Evolutionary conservation across 1,139 yeast species (phyloP), one percentile per base, ranked within the genome.

Genomic region (Zygosaccharomyces sapae): DNA sequence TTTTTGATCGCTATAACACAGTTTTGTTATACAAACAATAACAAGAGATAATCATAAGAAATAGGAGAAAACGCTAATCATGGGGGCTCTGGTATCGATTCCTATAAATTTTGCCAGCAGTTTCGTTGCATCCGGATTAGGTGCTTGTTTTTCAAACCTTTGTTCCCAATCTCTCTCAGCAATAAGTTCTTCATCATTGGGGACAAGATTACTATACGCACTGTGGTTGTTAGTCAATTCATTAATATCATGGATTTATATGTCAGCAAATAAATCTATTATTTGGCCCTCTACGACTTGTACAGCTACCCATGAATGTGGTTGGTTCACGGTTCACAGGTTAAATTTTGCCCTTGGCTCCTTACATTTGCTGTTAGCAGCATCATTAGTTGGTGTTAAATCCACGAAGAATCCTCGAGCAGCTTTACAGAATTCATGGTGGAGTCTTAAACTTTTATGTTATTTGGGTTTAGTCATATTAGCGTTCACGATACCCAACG

Each of bases 261-360:
- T 88, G 70, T 76, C 94, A 51, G 82, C 95, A 19, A 90, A 89
- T 53, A 85, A 87, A 67, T 81, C 94, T 2, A 76, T 85, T 24
- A 76, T 80, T 50, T 80, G 86, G 67, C 78, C 92, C 8, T 96
- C 86, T 53, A 77, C 77, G 52, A 75, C 92, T 47, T 89, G 96
- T 55, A 81, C 83, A 42, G 95, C 94, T 7, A 62, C 66, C 2
- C 83, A 83, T 38, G 89, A 88, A 59, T 94, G 98, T 70, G 95
- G 97, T 47, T 94, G 92, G 68, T 87, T 90, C 13, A 90, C 95
- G 4, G 97, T 92, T 8, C 94, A 92, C 63, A 74, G 97, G 49
- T 75, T 94, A 57, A 89, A 88, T 67, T 86, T 89, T 65, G 94
- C 97, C 2, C 73, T 92, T 18, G 98, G 96, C 1, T 46, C 81